Base-by-base conservation (phyloP, 345 rosid genomes). In the Cardamine resedifolia region DNA sequence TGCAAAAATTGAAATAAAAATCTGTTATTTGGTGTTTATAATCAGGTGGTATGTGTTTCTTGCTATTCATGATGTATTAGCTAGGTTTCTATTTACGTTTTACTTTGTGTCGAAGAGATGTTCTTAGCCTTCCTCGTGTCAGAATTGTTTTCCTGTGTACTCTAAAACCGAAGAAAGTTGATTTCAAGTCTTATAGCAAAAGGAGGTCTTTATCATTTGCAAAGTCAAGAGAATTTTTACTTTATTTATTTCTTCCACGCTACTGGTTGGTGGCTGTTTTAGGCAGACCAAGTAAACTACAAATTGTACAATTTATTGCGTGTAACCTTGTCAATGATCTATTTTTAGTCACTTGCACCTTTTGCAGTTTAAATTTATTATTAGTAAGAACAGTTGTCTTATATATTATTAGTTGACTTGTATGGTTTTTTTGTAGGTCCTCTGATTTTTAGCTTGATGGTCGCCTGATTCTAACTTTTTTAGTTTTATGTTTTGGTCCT, bases 191-290 rank as follows among this genome's bases (percentile, higher is more conserved):
- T 61, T 41, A 30, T 23, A 27, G 44, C 61, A 60, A 10, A 24
- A 23, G 3, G 58, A 58, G 39, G 55, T 51, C 53, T 27, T 21
- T 39, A 51, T 61, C 79, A 31, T 68, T 68, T 44, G 49, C 43
- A 23, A 68, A 60, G 64, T 60, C 55, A 21, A 21, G n/a, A 47
- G 50, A 24, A 39, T 21, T 12, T 48, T 31, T 50, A 24, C 3
- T 47, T 19, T 70, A 19, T 24, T 39, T 30, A 14, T 59, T 28
- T 64, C 71, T 57, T 64, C 14, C 65, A 75, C 74, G 71, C 53
- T 36, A 55, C 6, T 68, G 21, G 19, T 53, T 55, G 36, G 69
- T 68, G 15, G 48, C 15, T 48, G 28, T 47, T 63, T 70, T 48
- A 45, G 23, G 27, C 60, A 20, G 66, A 69, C 66, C 10, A 34